Evolutionary conservation across 371 early-diverging fungal genomes (phyloP).

Genomic region (Lichtheimia ornata): DNA sequence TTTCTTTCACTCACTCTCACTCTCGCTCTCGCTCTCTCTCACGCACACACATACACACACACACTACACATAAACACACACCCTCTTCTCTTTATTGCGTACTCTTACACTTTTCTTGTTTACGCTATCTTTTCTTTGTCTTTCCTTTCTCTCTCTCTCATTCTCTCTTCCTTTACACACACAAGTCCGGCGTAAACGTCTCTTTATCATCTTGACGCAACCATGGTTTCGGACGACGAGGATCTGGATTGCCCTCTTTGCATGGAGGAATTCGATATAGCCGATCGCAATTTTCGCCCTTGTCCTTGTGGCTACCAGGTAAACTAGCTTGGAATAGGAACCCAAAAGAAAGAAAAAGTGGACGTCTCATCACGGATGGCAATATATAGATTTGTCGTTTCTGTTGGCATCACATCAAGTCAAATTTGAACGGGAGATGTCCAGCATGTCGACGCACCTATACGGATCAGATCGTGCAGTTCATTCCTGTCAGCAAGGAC

Average conservation of each 20-base stretch:
- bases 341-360: conserved; percentile 9
- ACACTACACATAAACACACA: too few relatives aligned
- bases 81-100: neutral
- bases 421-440: conserved; percentile 80
- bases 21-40: neutral
- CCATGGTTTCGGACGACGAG: conserved; percentile 62
- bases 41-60: too few relatives aligned
- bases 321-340: neutral
- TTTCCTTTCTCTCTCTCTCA: neutral
- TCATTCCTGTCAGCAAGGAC: conserved; percentile 36
- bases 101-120: conserved; percentile 2
- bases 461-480: conserved; percentile 60
- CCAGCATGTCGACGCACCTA: conserved; percentile 76
- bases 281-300: conserved; percentile 82
- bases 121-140: neutral
- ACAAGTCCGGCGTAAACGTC: neutral
- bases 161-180: neutral
- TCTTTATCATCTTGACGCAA: conserved; percentile 3
- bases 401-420: conserved; percentile 87
- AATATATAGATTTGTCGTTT: conserved; percentile 79
- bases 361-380: neutral
- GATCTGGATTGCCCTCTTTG: conserved; percentile 86
- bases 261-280: conserved; percentile 86
- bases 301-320: conserved; percentile 89
- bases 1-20: neutral